Evolutionary conservation across 768 basidiomycete genomes (phyloP).

Genomic region (Chalciporus chontae): DNA sequence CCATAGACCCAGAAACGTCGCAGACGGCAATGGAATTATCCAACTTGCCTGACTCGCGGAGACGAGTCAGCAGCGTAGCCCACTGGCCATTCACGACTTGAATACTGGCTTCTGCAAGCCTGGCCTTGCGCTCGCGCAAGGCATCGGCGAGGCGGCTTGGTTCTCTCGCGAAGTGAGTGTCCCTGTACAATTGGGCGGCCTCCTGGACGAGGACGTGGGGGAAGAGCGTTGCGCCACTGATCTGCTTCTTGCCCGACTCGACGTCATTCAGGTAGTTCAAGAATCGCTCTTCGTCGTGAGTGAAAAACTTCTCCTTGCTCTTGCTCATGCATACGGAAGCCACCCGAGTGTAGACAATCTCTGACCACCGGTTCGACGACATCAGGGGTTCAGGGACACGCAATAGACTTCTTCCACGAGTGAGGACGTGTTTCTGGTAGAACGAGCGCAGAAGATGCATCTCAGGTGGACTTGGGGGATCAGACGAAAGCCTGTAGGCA

Average conservation of each 20-base stretch:
- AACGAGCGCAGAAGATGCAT: constrained; percentile 48
- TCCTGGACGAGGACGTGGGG: constrained; percentile 58
- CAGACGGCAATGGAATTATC: constrained; percentile 65
- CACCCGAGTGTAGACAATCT: constrained; percentile 57
- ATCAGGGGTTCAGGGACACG: constrained; percentile 59
- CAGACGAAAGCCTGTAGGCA: constrained; percentile 11
- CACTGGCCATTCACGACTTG: constrained; percentile 64
- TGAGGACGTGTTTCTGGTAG: constrained; percentile 58
- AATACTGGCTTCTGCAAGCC: constrained; percentile 32
- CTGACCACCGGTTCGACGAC: constrained; percentile 54
- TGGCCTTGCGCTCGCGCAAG: constrained; percentile 26
- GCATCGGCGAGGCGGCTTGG: constrained; percentile 4
- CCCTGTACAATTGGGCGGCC: constrained; percentile 16
- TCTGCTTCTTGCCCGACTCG: constrained; percentile 48
- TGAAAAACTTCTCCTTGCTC: constrained; percentile 51
- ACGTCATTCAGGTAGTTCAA: constrained; percentile 53
- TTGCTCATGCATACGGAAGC: constrained; percentile 59
- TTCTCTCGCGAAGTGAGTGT: neutral
- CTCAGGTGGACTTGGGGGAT: constrained; percentile 30
- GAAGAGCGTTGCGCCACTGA: constrained; percentile 65
- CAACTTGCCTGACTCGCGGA: constrained; percentile 53
- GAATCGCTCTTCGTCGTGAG: constrained; percentile 59
- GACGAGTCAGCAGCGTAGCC: constrained; percentile 51
- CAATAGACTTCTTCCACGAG: constrained; percentile 46
- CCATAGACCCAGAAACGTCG: constrained; percentile 78